phyloP scores from a whole-genome alignment of 805 yeast species.

The Wickerhamomyces xylosicus region DNA sequence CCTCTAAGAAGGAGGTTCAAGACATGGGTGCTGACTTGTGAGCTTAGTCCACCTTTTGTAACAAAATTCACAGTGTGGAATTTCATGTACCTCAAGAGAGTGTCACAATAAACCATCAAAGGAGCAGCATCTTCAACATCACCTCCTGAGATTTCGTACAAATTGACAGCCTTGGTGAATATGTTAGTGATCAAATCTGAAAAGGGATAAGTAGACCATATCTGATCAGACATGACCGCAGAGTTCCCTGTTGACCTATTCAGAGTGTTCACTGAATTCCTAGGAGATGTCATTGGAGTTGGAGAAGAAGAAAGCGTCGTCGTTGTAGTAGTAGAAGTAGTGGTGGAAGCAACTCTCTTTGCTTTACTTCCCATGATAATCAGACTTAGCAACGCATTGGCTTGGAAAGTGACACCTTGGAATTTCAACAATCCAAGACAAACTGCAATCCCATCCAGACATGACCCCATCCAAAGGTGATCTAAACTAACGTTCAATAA shows the following conservation, averaged over 20 bases:
- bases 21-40: too few species aligned
- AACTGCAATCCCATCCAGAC: constrained; percentile 74
- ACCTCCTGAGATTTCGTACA: constrained; percentile 39
- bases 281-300: constrained; percentile 9
- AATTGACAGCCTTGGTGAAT: constrained; percentile 28
- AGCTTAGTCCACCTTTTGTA: not conserved
- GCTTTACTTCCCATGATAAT: not conserved
- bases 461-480: constrained; percentile 78
- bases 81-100: constrained; percentile 51
- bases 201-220: constrained; percentile 13
- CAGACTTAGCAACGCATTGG: not conserved
- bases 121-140: constrained; percentile 74
- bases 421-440: constrained; percentile 35
- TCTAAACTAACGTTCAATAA: constrained; percentile 57
- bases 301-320: constrained; percentile 3
- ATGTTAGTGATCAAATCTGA: constrained; percentile 29
- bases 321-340: too few species aligned
- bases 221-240: constrained; percentile 5
- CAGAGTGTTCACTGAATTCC: not conserved
- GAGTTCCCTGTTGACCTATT: constrained; percentile 5
- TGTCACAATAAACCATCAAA: constrained; percentile 66
- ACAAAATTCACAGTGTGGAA: constrained; percentile 33
- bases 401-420: not conserved
- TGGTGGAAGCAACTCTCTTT: not conserved
- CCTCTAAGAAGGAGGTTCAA: too few species aligned